Conservation (phyloP, 805 yeast genomes). For the Candida ulmi region DNA sequence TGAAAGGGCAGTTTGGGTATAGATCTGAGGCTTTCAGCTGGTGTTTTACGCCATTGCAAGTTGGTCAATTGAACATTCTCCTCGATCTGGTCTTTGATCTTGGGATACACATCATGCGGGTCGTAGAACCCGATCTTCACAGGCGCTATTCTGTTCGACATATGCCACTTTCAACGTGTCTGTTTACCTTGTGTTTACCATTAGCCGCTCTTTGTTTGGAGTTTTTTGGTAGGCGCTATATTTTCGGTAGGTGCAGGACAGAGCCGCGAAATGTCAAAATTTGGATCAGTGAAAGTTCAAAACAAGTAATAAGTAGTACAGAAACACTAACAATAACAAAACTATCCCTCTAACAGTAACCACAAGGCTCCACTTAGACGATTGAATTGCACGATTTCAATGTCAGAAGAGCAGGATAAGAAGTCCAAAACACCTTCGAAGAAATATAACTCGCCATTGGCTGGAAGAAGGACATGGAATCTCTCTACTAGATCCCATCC, state of each 20-base stretch:
- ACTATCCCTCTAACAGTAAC: too few species aligned
- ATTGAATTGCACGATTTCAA: too few species aligned
- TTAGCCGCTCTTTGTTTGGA: too few species aligned
- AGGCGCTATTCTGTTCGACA: constrained; percentile 3
- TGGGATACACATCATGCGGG: constrained; percentile 57
- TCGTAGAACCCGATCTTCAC: constrained; percentile 58
- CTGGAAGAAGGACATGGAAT: constrained; percentile 20
- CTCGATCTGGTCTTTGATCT: constrained; percentile 37
- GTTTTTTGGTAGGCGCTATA: too few species aligned
- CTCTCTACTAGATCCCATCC: constrained; percentile 8
- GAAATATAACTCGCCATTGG: constrained; percentile 13
- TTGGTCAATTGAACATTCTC: constrained; percentile 52
- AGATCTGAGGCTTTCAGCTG: constrained; percentile 52
- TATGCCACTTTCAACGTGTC: neutral
- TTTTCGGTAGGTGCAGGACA: too few species aligned
- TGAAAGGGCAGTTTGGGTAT: constrained; percentile 52
- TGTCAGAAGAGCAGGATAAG: neutral
- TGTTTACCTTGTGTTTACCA: too few species aligned
- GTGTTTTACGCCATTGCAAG: constrained; percentile 59
- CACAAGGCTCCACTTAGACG: too few species aligned
- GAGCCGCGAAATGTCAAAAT: too few species aligned
- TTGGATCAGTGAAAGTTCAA: too few species aligned
- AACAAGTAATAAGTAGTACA: too few species aligned
- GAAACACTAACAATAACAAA: too few species aligned
- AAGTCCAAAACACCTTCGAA: constrained; percentile 1